These are phyloP conservation scores for Paradendryphiella salina DNA, from an alignment of 2,329 filamentous ascomycete genomes.

Conservation along the genomic window DNA sequence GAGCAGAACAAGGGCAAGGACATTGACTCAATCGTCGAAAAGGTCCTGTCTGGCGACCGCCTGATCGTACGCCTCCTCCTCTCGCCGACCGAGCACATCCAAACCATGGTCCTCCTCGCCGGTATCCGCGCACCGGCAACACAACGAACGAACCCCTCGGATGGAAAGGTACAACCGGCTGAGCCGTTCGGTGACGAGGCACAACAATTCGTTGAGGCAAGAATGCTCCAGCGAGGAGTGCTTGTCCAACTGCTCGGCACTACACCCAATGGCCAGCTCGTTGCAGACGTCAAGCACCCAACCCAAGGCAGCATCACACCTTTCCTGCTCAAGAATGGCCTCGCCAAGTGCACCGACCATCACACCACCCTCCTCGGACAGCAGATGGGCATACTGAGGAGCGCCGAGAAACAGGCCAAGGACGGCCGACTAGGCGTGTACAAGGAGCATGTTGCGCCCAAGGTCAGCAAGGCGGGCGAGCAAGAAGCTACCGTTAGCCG, in stretches of 20 bases:
- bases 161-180: constrained; percentile 77
- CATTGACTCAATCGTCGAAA: constrained; percentile 80
- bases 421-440: constrained; percentile 76
- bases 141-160: constrained; percentile 76
- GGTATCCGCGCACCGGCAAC: constrained; percentile 90
- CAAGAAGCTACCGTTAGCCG: constrained; percentile 82
- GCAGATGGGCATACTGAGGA: constrained; percentile 82
- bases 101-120: constrained; percentile 86
- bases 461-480: constrained; percentile 63
- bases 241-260: constrained; percentile 81
- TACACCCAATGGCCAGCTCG: constrained; percentile 88
- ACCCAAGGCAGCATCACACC: constrained; percentile 84
- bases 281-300: constrained; percentile 84
- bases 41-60: constrained; percentile 88
- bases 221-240: constrained; percentile 83
- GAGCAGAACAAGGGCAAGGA: constrained; percentile 83
- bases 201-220: constrained; percentile 80
- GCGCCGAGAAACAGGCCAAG: constrained; percentile 85
- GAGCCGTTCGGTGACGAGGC: constrained; percentile 92
- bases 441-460: constrained; percentile 73
- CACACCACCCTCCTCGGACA: constrained; percentile 89
- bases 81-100: constrained; percentile 79
- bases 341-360: constrained; percentile 92
- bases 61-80: constrained; percentile 81
- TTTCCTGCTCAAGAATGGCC: constrained; percentile 83